phyloP scores from a whole-genome alignment of 1,284 basidiomycete genomes.

The Puccinia horiana region DNA sequence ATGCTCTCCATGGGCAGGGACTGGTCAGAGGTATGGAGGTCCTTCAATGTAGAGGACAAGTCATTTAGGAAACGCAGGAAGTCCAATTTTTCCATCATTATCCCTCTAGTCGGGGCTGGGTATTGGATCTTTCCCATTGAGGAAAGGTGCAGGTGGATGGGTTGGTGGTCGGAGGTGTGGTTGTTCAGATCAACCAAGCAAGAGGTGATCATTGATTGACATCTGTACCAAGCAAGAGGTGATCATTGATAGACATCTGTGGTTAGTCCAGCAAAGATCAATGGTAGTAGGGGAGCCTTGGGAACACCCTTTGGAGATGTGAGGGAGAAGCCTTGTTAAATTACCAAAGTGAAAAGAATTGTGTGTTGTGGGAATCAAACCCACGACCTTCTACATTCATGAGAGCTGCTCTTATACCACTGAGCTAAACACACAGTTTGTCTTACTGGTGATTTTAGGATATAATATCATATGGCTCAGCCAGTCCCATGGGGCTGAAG shows the following conservation, averaged over 20 bases:
- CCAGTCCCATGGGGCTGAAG: too few relatives aligned
- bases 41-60: background rate
- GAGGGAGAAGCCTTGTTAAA: too few relatives aligned
- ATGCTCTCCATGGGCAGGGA: background rate
- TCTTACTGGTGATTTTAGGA: too few relatives aligned
- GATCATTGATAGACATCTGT: background rate
- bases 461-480: too few relatives aligned
- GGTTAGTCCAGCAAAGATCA: conserved; percentile 23
- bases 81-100: background rate
- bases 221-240: background rate
- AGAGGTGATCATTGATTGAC: too few relatives aligned
- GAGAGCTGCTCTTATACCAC: too few relatives aligned
- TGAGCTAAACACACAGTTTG: too few relatives aligned
- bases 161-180: conserved; percentile 38
- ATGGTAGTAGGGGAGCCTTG: background rate
- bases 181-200: conserved; percentile 2
- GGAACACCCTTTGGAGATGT: background rate
- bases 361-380: too few relatives aligned
- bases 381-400: too few relatives aligned
- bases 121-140: background rate
- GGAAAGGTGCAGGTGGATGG: background rate
- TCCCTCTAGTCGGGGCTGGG: background rate
- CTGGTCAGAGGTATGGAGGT: background rate
- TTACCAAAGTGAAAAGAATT: too few relatives aligned
- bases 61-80: background rate